phyloP scores from a whole-genome alignment of 2,329 filamentous ascomycete species.

The Leptographium wingfieldii region DNA sequence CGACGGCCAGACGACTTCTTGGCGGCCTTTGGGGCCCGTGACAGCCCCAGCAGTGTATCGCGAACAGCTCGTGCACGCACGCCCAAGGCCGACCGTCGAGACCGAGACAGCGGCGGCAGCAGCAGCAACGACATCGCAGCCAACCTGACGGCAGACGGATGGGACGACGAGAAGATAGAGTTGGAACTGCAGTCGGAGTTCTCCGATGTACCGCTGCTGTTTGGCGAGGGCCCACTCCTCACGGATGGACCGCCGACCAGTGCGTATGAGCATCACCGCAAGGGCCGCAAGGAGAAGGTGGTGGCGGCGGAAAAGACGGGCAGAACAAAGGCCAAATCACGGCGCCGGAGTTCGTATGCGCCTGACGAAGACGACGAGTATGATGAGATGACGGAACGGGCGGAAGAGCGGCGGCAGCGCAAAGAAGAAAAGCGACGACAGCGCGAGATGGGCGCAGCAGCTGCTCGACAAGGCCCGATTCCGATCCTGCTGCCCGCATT shows the following conservation, averaged over 20 bases:
- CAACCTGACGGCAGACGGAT: background rate
- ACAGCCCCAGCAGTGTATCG: background rate
- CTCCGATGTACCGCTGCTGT: background rate
- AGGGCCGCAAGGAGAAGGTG: background rate
- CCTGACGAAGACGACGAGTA: constrained; percentile 26
- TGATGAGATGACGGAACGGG: constrained; percentile 23
- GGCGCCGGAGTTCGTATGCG: background rate
- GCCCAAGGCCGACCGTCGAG: background rate
- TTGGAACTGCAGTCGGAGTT: background rate
- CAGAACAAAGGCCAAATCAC: constrained; percentile 2
- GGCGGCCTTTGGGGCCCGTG: background rate
- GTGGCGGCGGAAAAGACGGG: background rate
- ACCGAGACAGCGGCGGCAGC: background rate
- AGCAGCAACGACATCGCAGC: background rate
- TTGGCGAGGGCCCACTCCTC: background rate
- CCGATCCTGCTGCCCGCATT: constrained; percentile 75
- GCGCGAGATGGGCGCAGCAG: constrained; percentile 25
- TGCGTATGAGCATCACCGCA: constrained; percentile 1
- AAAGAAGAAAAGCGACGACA: constrained; percentile 30
- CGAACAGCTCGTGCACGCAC: background rate
- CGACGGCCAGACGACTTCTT: background rate
- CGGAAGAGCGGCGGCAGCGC: constrained; percentile 26
- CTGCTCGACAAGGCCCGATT: constrained; percentile 31
- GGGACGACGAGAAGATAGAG: background rate
- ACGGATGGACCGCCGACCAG: background rate